Percentiles rank a stretch among this genome's conserved stretches.
Evolutionary conservation across 2,329 filamentous ascomycete genomes (phyloP).

Genomic region (Penicillium sp.): DNA sequence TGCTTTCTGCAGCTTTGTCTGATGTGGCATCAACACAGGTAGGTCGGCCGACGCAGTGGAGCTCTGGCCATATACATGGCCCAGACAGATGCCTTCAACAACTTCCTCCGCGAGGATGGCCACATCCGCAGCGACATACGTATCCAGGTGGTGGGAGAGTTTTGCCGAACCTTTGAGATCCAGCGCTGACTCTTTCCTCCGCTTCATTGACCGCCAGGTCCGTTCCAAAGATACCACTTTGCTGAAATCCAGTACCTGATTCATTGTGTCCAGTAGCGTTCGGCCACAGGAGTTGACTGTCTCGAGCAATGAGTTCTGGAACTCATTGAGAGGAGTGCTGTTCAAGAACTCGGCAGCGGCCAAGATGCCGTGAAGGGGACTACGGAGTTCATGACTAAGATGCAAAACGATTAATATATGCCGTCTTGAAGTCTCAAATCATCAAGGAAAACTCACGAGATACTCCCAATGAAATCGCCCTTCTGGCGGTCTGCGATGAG

Average conservation of each 20-base stretch:
- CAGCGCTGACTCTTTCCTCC: conserved; percentile 24
- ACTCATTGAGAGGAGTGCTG: conserved; percentile 39
- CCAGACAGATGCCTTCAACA: conserved; percentile 53
- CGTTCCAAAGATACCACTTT: conserved; percentile 48
- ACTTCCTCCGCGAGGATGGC: conserved; percentile 52
- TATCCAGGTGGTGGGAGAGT: conserved; percentile 34
- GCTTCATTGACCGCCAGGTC: conserved; percentile 35
- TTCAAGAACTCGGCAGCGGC: conserved; percentile 43
- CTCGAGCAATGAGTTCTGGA: conserved; percentile 40
- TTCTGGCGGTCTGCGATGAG: conserved; percentile 44
- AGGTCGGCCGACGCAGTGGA: conserved; percentile 26
- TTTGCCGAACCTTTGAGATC: conserved; percentile 32
- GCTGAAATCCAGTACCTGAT: conserved; percentile 49
- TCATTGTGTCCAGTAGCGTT: conserved; percentile 45
- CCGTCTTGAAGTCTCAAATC: too few species aligned
- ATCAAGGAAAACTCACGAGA: conserved; percentile 30
- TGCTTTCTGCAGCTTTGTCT: conserved; percentile 9
- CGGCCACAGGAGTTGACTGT: conserved; percentile 43
- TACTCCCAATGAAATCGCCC: conserved; percentile 45
- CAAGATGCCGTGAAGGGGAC: conserved; percentile 43
- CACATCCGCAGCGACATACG: conserved; percentile 41
- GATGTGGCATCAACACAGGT: conserved; percentile 21
- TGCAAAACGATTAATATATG: neutral
- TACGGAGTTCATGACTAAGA: conserved; percentile 40
- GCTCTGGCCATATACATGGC: conserved; percentile 44